Evolutionary conservation across 768 basidiomycete genomes (phyloP), one percentile per base, ranked within the genome.

Genomic region (Hericium alpestre): DNA sequence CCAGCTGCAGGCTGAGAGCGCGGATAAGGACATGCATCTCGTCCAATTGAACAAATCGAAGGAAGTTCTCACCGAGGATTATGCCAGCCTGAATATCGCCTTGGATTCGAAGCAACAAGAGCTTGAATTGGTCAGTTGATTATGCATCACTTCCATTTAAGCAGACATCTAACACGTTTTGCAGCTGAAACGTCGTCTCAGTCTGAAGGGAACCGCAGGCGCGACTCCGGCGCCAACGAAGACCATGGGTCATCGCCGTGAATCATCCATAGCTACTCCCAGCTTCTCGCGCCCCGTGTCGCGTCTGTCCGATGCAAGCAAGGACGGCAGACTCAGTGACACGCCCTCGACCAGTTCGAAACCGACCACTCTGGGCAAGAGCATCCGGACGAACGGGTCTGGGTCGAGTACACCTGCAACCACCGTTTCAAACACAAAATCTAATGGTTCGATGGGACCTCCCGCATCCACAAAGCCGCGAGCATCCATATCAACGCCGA

Each of bases 61-160:
- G 40, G 73, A 74, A 0, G 75, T 83, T 65, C 79, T 86, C 59
- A 84, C 86, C 68, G 86, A 93, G 46, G 93, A 95, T 69, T 68
- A 87, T 20, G 70, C 79, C 51, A 87, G 89, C n/a, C 71, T 95
- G 63, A 93, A 95, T 64, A 92, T 94, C 38, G 93, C 93, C 0
- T 71, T 96, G 55, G 91, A 94, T 69, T 85, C 91, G 23, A 96
- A 96, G 71, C 93, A 96, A 65, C 92, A 94, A 68, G 93, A 95
- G 68, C 73, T 96, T 40, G 92, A 95, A 67, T 66, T 94, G 69
- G 93, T 96, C 58, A 54, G 81, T 76, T 3, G 18, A 46, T 27
- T 64, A 41, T 13, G 40, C 32, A 53, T 61, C 13, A 15, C 27
- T 8, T n/a, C 7, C 27, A 10, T 15, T 38, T 22, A 7, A 16